Conservation (phyloP, 192 early-diverging fungal genomes). For the Podochytrium sp. region DNA sequence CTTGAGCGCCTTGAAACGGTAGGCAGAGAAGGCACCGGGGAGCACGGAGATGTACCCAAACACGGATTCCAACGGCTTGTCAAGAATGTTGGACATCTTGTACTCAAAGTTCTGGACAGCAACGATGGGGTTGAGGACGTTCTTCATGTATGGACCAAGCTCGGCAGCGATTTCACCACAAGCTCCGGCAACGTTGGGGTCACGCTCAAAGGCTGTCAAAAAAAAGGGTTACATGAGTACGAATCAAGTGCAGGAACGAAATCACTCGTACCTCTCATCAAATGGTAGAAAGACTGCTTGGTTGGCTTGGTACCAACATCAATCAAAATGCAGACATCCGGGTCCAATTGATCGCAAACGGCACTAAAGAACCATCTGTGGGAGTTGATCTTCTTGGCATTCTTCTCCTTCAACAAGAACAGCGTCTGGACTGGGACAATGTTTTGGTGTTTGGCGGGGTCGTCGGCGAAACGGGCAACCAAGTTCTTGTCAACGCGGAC, state of each 20-base stretch:
- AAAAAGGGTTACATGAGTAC: background rate
- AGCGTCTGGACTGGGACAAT: slow-evolving; percentile 44
- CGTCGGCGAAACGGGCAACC: slow-evolving; percentile 30
- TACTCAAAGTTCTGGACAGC: slow-evolving; percentile 98
- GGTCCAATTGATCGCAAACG: slow-evolving; percentile 66
- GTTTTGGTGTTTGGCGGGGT: slow-evolving; percentile 15
- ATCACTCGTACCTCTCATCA: slow-evolving; percentile 52
- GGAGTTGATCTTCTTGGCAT: slow-evolving; percentile 67
- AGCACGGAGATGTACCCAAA: slow-evolving; percentile 89
- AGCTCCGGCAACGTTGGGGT: slow-evolving; percentile 73
- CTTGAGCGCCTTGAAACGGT: slow-evolving; percentile 83
- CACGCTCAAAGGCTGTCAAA: slow-evolving; percentile 63
- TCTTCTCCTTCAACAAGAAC: slow-evolving; percentile 63
- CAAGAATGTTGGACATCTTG: slow-evolving; percentile 97
- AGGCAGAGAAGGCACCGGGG: slow-evolving; percentile 95
- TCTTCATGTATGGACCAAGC: slow-evolving; percentile 61
- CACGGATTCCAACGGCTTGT: slow-evolving; percentile 92
- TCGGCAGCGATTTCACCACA: slow-evolving; percentile 78
- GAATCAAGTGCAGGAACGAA: background rate
- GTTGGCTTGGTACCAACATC: slow-evolving; percentile 78
- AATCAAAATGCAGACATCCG: slow-evolving; percentile 70
- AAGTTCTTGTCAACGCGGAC: slow-evolving; percentile 41
- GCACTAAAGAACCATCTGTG: slow-evolving; percentile 80
- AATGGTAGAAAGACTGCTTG: slow-evolving; percentile 54
- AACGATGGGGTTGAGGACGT: slow-evolving; percentile 83